These are phyloP conservation scores for Pichia sp. DNA, from an alignment of 1,139 yeast species.

Conservation along the genomic window DNA sequence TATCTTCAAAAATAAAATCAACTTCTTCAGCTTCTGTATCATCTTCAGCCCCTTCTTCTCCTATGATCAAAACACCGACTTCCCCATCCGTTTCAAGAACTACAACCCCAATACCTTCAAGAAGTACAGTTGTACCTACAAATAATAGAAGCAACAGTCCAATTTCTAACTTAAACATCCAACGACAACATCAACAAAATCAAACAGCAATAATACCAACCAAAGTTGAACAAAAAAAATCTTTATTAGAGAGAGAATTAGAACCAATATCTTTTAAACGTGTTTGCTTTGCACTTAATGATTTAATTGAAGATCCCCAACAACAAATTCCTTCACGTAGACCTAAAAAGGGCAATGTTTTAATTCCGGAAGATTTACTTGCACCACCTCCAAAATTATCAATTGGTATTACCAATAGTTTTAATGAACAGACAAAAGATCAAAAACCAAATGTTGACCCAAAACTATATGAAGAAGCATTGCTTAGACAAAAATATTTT, in stretches of 20 bases:
- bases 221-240: neutral
- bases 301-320: constrained; percentile 74
- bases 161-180: too few species aligned
- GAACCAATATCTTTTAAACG: constrained; percentile 43
- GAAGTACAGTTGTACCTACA: too few species aligned
- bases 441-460: constrained; percentile 31
- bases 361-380: constrained; percentile 63
- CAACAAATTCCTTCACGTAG: constrained; percentile 89
- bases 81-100: constrained; percentile 4
- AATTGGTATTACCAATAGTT: constrained; percentile 50
- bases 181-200: neutral
- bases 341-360: constrained; percentile 73
- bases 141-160: too few species aligned
- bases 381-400: constrained; percentile 61
- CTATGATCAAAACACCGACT: neutral
- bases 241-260: too few species aligned
- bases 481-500: constrained; percentile 51
- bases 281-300: constrained; percentile 71
- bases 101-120: neutral
- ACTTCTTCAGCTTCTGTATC: constrained; percentile 1
- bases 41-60: neutral
- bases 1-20: constrained; percentile 48
- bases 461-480: constrained; percentile 47
- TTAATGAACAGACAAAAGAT: constrained; percentile 40
- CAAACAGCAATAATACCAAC: neutral